Base-by-base conservation (phyloP, 2,329 filamentous ascomycete species). In the Phialocephala sp. region DNA sequence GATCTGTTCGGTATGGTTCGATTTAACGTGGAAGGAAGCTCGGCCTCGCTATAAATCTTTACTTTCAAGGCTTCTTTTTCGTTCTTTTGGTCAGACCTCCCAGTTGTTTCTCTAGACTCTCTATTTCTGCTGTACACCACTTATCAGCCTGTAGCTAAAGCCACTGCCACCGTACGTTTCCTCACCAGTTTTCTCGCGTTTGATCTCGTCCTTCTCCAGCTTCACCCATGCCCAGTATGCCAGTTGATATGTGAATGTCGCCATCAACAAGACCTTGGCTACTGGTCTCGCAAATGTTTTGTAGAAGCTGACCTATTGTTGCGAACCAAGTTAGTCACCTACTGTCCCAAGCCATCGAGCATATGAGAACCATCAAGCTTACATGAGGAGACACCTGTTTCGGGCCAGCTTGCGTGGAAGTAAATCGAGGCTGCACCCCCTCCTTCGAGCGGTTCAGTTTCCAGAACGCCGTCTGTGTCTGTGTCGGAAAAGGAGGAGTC, bases 181-280 rank as follows among this genome's bases (percentile, higher is more conserved):
- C 67, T 68, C 54, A 68, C 69, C 65, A 62, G 35, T 79, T 71
- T 85, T 86, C 54, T 87, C 81, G 22, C 80, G 79, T 74, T 85
- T 87, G 64, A 86, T 81, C 79, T 95, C 92, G 62, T 91, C 84
- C 39, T 85, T 85, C 77, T 94, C 91, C 59, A 94, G 82, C 78
- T 89, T 91, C 43, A 86, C 76, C 92, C 92, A 95, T 15, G 80
- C 80, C 81, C 87, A 92, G 79, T 94, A 94, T 15, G 85, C 78
- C n/a, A 91, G 73, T 78, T 95, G 92, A 77, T 94, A 95, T 1
- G 89, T 90, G 74, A 92, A 88, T 63, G 93, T 85, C 62, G 92
- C 91, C 74, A 91, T 84, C 43, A 94, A 83, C 70, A 92, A 86
- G 62, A 88, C 88, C 79, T 93, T 94, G 61, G 87, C 84, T 55